Percentiles rank a stretch among this genome's conserved stretches.
phyloP scores from a whole-genome alignment of 441 rosid genomes.

The Gossypium davidsonii region DNA sequence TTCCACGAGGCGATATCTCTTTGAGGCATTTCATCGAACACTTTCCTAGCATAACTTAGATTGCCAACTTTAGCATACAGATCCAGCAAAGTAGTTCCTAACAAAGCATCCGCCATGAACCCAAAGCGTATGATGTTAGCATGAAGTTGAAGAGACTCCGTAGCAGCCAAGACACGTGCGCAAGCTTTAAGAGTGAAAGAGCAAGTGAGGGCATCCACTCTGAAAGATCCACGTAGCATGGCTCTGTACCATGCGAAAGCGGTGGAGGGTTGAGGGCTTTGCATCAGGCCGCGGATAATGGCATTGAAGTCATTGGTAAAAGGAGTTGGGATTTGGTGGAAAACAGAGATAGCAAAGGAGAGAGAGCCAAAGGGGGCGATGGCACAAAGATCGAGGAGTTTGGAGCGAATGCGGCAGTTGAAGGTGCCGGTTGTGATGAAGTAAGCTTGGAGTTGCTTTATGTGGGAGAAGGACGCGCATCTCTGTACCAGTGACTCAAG shows the following conservation, averaged over 20 bases:
- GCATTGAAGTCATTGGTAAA: conserved; percentile 82
- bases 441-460: conserved; percentile 62
- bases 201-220: conserved; percentile 70
- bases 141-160: conserved; percentile 52
- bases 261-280: conserved; percentile 40
- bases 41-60: conserved; percentile 36
- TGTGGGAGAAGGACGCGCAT: conserved; percentile 41
- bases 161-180: conserved; percentile 47
- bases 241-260: conserved; percentile 55
- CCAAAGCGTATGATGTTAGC: conserved; percentile 44
- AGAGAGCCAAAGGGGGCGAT: conserved; percentile 49
- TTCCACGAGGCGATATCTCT: conserved; percentile 81
- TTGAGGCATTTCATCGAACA: conserved; percentile 66
- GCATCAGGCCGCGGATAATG: conserved; percentile 65
- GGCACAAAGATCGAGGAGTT: conserved; percentile 67
- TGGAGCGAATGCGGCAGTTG: conserved; percentile 49
- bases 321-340: conserved; percentile 48
- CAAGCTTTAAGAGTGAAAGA: conserved; percentile 79
- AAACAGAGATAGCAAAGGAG: conserved; percentile 44
- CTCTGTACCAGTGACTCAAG: conserved; percentile 32
- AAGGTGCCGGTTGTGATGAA: conserved; percentile 52
- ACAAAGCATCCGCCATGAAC: conserved; percentile 52
- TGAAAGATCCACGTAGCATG: conserved; percentile 37
- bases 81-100: conserved; percentile 71
- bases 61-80: conserved; percentile 59